Evolutionary conservation across 1,284 basidiomycete genomes (phyloP).

Genomic region (Hymenochaete sp.): DNA sequence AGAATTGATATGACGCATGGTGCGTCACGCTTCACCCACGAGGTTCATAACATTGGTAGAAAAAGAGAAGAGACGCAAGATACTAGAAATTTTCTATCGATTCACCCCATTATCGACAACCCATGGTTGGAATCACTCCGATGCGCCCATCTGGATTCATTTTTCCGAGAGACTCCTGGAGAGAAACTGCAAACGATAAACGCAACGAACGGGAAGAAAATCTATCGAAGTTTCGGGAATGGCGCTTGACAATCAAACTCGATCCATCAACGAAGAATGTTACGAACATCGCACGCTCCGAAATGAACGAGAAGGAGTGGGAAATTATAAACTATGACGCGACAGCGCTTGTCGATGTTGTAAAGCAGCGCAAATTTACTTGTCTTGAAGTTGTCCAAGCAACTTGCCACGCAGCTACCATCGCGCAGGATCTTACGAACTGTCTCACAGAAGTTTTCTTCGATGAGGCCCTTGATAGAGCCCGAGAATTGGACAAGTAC

Average conservation of each 20-base stretch:
- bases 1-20: too few relatives aligned
- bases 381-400: slow-evolving; percentile 29
- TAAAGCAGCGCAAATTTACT: slow-evolving; percentile 27
- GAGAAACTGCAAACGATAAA: slow-evolving; percentile 24
- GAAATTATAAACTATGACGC: slow-evolving; percentile 31
- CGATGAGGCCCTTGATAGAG: slow-evolving; percentile 42
- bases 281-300: slow-evolving; percentile 24
- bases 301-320: slow-evolving; percentile 27
- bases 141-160: too few relatives aligned
- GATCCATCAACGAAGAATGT: slow-evolving; percentile 25
- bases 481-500: slow-evolving; percentile 42
- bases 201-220: slow-evolving; percentile 26
- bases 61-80: too few relatives aligned
- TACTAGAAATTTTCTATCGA: too few relatives aligned
- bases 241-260: slow-evolving; percentile 25
- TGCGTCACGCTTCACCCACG: too few relatives aligned
- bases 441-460: slow-evolving; percentile 52
- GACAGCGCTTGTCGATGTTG: slow-evolving; percentile 25
- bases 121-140: too few relatives aligned
- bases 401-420: slow-evolving; percentile 29
- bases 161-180: slow-evolving; percentile 20
- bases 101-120: too few relatives aligned
- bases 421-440: slow-evolving; percentile 35
- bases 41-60: too few relatives aligned
- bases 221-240: slow-evolving; percentile 26